Evolutionary conservation across 179 eudicot species (phyloP).

Genomic region (Beta corolliflora): DNA sequence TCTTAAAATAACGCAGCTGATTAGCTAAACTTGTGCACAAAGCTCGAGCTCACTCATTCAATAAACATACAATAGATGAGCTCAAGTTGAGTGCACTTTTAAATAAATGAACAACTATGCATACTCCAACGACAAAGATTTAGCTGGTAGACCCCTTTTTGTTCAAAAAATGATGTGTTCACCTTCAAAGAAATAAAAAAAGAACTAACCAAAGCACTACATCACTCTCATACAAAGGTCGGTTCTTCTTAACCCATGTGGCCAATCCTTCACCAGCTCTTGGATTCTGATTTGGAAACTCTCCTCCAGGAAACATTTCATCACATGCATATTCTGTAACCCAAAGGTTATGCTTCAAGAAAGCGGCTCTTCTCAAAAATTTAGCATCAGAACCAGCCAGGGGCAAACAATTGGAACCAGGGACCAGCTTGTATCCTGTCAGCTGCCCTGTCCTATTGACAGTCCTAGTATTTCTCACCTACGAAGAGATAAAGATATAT

Average conservation of each 20-base stretch:
- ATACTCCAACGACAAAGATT: not conserved
- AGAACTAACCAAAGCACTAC: constrained; percentile 83
- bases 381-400: constrained; percentile 59
- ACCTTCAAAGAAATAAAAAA: not conserved
- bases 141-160: not conserved
- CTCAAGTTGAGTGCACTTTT: not conserved
- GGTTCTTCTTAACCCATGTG: constrained; percentile 84
- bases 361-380: constrained; percentile 86
- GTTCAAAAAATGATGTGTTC: not conserved
- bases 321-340: constrained; percentile 69
- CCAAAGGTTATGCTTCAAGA: constrained; percentile 95
- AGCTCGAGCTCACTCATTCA: too few relatives aligned
- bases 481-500: not conserved
- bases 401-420: constrained; percentile 48
- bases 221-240: constrained; percentile 78
- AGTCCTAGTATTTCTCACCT: constrained; percentile 44
- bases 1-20: not conserved
- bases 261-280: constrained; percentile 92
- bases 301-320: constrained; percentile 93
- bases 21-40: constrained; percentile 4
- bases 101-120: not conserved
- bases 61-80: not conserved
- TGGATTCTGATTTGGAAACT: constrained; percentile 94
- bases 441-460: constrained; percentile 49
- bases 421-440: constrained; percentile 50